Base-by-base conservation (phyloP, 179 eudicot genomes). In the Monotropa hypopitys region DNA sequence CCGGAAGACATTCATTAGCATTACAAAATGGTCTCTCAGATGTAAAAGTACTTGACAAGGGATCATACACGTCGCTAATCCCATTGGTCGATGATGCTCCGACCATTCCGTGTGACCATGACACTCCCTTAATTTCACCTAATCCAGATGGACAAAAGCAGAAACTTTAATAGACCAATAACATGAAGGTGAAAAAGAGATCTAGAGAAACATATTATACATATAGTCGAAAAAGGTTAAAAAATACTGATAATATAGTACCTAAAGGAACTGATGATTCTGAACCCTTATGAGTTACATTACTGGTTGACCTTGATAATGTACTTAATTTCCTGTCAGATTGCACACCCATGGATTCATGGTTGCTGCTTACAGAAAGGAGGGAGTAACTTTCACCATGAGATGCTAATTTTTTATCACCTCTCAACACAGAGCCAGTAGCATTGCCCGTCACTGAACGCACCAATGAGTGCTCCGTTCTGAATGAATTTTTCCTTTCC, bases 111-210 rank as follows among this genome's bases (percentile, higher is more conserved):
- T 82, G 78, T 28, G 76, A 73, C 18, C n/a, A n/a, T n/a, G n/a
- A n/a, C n/a, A n/a, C n/a, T n/a, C 76, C 89, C 87, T 80, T 90
- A 72, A 57, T 84, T 82, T 89, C 97, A 85, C 89, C 92, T 91
- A 79, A 78, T 57, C 62, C 81, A 61, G 23, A 20, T 28, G 47
- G 45, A 42, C 33, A 67, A n/a, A 11, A 50, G 75, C 79, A 42
- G 43, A 78, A 61, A 13, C 20, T 23, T 61, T 1, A 23, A 40
- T 59, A 30, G 33, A 23, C 46, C 35, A 59, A 33, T 26, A 70
- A 28, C 43, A 40, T 23, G 63, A 53, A 77, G 72, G 28, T 45
- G 74, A 71, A 75, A 30, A 45, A 51, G 51, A 43, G 21, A 40
- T 7, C 50, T 4, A 79, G 16, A 9, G 9, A 57, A 57, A 21